Conservation (phyloP, 2,329 filamentous ascomycete species). For the Monascus ruber region DNA sequence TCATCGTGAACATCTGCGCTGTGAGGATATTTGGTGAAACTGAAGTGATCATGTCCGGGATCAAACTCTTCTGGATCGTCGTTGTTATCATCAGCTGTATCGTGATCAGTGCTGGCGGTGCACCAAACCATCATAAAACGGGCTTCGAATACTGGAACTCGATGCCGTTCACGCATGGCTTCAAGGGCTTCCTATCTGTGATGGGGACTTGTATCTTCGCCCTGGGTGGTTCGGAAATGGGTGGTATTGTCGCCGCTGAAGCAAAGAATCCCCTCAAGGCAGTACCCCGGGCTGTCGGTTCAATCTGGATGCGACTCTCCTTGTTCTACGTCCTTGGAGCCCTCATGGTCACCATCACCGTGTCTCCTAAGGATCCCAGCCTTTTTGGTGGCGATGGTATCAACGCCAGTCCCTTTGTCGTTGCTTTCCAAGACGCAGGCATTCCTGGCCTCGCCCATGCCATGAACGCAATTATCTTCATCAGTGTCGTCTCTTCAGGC, state of each 20-base stretch:
- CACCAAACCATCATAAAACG: conserved; percentile 24
- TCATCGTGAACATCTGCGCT: conserved; percentile 32
- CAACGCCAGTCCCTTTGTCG: conserved; percentile 34
- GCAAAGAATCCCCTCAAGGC: conserved; percentile 32
- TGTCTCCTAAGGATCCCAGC: conserved; percentile 28
- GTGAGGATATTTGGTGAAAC: conserved; percentile 37
- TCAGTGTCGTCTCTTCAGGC: conserved; percentile 36
- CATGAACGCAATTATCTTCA: conserved; percentile 40
- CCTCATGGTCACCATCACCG: conserved; percentile 35
- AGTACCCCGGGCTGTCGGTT: conserved; percentile 34
- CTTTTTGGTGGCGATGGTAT: conserved; percentile 33
- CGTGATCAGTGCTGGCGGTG: conserved; percentile 36
- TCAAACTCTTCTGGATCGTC: conserved; percentile 40
- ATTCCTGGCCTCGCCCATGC: conserved; percentile 33
- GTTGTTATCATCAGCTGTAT: conserved; percentile 35
- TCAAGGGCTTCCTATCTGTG: conserved; percentile 31
- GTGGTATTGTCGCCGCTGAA: conserved; percentile 35
- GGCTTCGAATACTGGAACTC: conserved; percentile 38
- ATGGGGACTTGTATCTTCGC: conserved; percentile 29
- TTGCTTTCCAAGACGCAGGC: conserved; percentile 33
- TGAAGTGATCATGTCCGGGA: conserved; percentile 33
- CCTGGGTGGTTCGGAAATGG: conserved; percentile 33
- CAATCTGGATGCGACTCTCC: conserved; percentile 36
- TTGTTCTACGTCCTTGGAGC: conserved; percentile 37
- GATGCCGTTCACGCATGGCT: conserved; percentile 33